A percentile compares a stretch with the other conserved stretches of the same genome.
Conservation (phyloP, 179 eudicot species). For the Silene noctiflora region DNA sequence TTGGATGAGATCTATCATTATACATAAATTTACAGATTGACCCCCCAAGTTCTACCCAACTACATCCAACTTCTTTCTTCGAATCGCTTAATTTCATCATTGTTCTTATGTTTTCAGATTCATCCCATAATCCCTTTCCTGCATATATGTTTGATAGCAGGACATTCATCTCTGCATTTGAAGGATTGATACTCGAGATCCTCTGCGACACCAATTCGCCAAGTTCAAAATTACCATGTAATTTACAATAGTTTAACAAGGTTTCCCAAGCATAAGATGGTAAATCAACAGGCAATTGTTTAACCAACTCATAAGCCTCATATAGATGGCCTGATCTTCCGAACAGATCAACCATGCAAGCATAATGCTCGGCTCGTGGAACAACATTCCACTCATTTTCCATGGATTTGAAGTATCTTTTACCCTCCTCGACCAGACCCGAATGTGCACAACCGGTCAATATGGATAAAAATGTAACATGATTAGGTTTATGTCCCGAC, state of each 20-base stretch:
- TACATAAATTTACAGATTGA: constrained; percentile 35
- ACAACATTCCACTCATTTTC: constrained; percentile 39
- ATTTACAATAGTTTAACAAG: constrained; percentile 52
- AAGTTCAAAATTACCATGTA: constrained; percentile 46
- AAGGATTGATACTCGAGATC: constrained; percentile 28
- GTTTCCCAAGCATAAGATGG: constrained; percentile 58
- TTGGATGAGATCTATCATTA: constrained; percentile 45
- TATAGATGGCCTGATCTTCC: constrained; percentile 54
- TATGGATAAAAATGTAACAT: constrained; percentile 51
- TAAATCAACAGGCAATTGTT: constrained; percentile 36
- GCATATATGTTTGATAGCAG: constrained; percentile 53
- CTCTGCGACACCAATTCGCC: constrained; percentile 40
- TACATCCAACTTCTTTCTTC: constrained; percentile 52
- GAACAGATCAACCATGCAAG: constrained; percentile 60
- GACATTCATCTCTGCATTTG: constrained; percentile 40
- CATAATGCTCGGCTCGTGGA: constrained; percentile 53
- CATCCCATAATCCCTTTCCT: constrained; percentile 53
- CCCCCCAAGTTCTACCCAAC: constrained; percentile 58
- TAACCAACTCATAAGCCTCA: constrained; percentile 54
- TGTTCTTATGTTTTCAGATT: constrained; percentile 39
- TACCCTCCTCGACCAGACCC: constrained; percentile 49
- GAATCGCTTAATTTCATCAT: constrained; percentile 30
- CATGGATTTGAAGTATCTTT: constrained; percentile 44
- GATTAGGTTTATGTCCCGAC: constrained; percentile 44
- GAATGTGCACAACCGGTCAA: constrained; percentile 62